Base-by-base conservation (phyloP, 768 basidiomycete species). In the Tephrocybe sp. region DNA sequence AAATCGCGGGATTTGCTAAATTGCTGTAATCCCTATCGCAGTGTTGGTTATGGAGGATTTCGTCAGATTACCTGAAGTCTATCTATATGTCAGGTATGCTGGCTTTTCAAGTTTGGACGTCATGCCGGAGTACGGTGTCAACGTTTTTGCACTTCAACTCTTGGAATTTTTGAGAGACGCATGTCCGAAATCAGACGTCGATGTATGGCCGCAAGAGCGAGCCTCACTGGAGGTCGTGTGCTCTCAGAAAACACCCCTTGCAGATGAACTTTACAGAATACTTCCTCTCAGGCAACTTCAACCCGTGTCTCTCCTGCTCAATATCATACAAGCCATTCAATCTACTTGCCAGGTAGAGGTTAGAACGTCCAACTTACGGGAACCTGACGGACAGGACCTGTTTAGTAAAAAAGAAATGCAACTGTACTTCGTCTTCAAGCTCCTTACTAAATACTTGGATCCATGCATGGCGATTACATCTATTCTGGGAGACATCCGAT, bases 201-300 rank as follows among this genome's bases (percentile, higher is more conserved):
- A n/a, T n/a, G n/a, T n/a, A n/a, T n/a, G n/a, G n/a, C n/a, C n/a
- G n/a, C n/a, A n/a, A n/a, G n/a, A n/a, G n/a, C n/a, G n/a, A n/a
- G n/a, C n/a, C n/a, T n/a, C n/a, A n/a, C n/a, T n/a, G n/a, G n/a
- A n/a, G n/a, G n/a, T n/a, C n/a, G n/a, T n/a, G n/a, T n/a, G n/a
- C n/a, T n/a, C n/a, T n/a, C n/a, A n/a, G n/a, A n/a, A n/a, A n/a
- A n/a, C n/a, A n/a, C n/a, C 32, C 32, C 32, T 5, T n/a, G 11
- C 32, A 6, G 13, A n/a, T n/a, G 32, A 34, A n/a, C 32, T 34
- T n/a, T 9, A 9, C 32, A 34, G 16, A 15, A n/a, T 34, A 35
- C 25, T 5, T 34, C 48, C 43, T 43, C 13, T 26, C 25, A 40
- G 40, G 4, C 40, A 49, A 21, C 41, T 49, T n/a, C 40, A 49